Base-by-base conservation (phyloP, 73 alveolate species). In the Paramecium biaurelia region DNA sequence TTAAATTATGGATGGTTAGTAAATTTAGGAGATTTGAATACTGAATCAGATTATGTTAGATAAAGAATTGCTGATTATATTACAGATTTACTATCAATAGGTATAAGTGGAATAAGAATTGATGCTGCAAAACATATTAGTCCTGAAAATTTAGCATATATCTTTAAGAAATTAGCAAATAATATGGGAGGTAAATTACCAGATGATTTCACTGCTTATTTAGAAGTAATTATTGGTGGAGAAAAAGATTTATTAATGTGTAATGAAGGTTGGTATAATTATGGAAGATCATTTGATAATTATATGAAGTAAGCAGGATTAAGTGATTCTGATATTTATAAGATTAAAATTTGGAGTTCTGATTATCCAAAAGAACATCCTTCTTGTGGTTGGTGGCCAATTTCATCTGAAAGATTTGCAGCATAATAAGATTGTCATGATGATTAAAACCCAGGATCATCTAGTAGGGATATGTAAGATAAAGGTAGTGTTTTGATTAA, bases 341-440 rank as follows among this genome's bases (percentile, higher is more conserved):
- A 96, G 53, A 94, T 97, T 70, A 97, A 97, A 95, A 96, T 97
- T 85, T 97, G 99, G 99, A 93, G 97, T 53, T 85, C 96, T 43
- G 99, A 96, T 76, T 97, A 96, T 93, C 99, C 99, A 7, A 95
- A 96, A 45, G 99, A 97, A 95, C 93, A 94, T 96, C 99, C 99
- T 14, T 93, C 93, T 57, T 97, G 99, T 85, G 99, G 98, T n/a
- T 76, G 94, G 86, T 93, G 99, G 99, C 88, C 87, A 34, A 96
- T 97, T 68, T 96, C 97, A 18, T 92, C 98, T 30, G 97, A 93
- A 92, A 97, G 98, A 94, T 76, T 92, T 82, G 99, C 94, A 21
- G 92, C 96, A 47, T 93, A 96, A 92, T 95, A 95, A 90, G 99
- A 97, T 70, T 97, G 98, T 92, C 99, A 96, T 92, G 99, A 97